Percentiles rank a stretch among this genome's conserved stretches.
Evolutionary conservation across 116 monocot genomes (phyloP).

Genomic region (Papilionanthe hybrid): DNA sequence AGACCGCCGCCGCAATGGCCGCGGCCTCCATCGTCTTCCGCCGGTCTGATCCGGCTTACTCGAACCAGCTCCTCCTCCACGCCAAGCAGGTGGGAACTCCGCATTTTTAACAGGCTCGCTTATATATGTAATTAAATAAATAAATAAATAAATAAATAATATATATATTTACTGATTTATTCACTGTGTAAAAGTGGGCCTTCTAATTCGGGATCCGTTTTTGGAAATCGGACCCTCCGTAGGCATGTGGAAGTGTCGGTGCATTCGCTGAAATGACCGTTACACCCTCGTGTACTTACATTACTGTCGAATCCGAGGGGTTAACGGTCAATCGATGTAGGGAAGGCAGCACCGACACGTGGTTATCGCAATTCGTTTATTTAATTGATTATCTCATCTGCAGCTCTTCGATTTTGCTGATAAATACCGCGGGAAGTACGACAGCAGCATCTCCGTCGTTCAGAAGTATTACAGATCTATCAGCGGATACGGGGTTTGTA

Average conservation of each 20-base stretch:
- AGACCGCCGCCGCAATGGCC: conserved; percentile 74
- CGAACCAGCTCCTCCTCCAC: conserved; percentile 39
- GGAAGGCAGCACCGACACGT: not conserved
- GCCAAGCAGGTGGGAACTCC: conserved; percentile 39
- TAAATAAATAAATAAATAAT: too few species aligned
- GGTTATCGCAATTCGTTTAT: not conserved
- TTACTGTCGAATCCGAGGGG: not conserved
- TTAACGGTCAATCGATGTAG: not conserved
- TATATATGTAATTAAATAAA: too few species aligned
- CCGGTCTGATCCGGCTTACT: conserved; percentile 42
- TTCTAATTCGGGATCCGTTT: not conserved
- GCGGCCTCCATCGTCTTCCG: conserved; percentile 49
- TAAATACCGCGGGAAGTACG: conserved; percentile 53
- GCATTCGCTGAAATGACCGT: conserved; percentile 2
- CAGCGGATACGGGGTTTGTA: conserved; percentile 78
- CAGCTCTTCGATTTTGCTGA: conserved; percentile 55
- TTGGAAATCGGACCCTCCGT: not conserved
- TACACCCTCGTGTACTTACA: not conserved
- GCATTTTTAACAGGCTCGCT: not conserved
- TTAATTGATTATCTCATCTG: not conserved
- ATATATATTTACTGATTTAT: too few species aligned
- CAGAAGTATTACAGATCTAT: conserved; percentile 40
- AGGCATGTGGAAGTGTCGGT: not conserved
- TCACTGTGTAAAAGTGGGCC: not conserved
- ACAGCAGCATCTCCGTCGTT: conserved; percentile 43